phyloP scores from a whole-genome alignment of 805 yeast species.

The Saccharomycopsis capsularis region DNA sequence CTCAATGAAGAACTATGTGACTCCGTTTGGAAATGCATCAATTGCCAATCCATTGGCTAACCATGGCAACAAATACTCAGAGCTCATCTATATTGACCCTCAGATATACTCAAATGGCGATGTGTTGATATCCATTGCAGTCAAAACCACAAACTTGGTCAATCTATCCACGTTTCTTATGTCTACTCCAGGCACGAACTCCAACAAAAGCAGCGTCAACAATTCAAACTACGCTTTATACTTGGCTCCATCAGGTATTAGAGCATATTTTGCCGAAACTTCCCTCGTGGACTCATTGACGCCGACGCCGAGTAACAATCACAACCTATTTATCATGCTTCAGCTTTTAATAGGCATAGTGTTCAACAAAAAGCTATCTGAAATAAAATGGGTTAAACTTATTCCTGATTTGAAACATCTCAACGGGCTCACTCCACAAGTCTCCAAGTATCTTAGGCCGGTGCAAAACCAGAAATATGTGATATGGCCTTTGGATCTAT shows the following conservation, averaged over 20 bases:
- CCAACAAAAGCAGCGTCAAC: slow-evolving; percentile 13
- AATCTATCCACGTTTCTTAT: slow-evolving; percentile 28
- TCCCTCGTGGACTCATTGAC: slow-evolving; percentile 32
- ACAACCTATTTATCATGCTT: slow-evolving; percentile 20
- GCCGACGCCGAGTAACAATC: slow-evolving; percentile 19
- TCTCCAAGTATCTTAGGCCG: slow-evolving; percentile 47
- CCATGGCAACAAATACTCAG: slow-evolving; percentile 11
- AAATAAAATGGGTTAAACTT: slow-evolving; percentile 54
- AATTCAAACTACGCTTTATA: slow-evolving; percentile 36
- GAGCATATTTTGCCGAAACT: slow-evolving; percentile 36
- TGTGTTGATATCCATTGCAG: slow-evolving; percentile 31
- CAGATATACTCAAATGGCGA: slow-evolving; percentile 42
- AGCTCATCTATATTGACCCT: slow-evolving; percentile 40
- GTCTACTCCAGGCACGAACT: slow-evolving; percentile 5
- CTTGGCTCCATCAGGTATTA: slow-evolving; percentile 49
- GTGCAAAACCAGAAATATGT: slow-evolving; percentile 50
- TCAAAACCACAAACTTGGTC: slow-evolving; percentile 29
- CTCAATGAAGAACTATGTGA: slow-evolving; percentile 30
- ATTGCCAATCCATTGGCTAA: slow-evolving; percentile 15
- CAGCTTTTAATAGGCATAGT: slow-evolving; percentile 20
- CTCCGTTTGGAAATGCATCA: slow-evolving; percentile 44
- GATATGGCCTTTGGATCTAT: slow-evolving; percentile 66
- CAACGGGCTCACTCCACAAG: slow-evolving; percentile 58
- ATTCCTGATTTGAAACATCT: slow-evolving; percentile 63
- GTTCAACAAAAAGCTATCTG: slow-evolving; percentile 24